Evolutionary conservation across 1,139 yeast genomes (phyloP), one percentile per base, ranked within the genome.

Genomic region (Magnusiomyces ingens): DNA sequence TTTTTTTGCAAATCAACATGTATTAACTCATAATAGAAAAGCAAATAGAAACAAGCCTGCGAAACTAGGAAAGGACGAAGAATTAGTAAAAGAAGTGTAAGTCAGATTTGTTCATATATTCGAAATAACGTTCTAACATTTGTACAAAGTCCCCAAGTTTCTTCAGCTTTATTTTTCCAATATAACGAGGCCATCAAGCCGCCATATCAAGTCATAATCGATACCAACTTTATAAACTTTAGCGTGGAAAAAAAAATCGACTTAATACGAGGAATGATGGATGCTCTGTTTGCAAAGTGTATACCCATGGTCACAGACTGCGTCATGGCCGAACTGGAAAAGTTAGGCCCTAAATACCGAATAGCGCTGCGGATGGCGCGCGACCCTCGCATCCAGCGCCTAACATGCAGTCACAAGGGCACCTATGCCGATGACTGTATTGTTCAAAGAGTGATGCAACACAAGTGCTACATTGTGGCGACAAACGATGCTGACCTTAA

Each of bases 351-450:
- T 29, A 89, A 85, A 67, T 93, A 87, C 70, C 78, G 98, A 67
- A 93, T 93, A 60, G 99, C 99, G 0, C 76, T 93, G 59, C 82
- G 85, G 58, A 75, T 93, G 65, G 99, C 99, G 38, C 85, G 89
- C 62, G 99, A 93, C 66, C 97, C 97, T 47, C 76, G 98, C 64
- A 86, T 93, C 49, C 80, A 88, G 66, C 76, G 98, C 58, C 75
- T 93, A 48, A 87, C 84, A 45, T 93, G 99, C 67, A 77, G 94
- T 18, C 99, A 93, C 66, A 85, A 84, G 62, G 99, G 99, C 18
- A 93, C 96, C 0, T 93, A 93, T 75, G 99, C 99, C 36, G 99
- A 93, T 81, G 99, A 93, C 71, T 93, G 99, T 70, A 71, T 93
- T 42, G 98, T 93, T 29, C 84, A 86, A 67, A 76, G 99, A 61